phyloP scores from a whole-genome alignment of 495 filamentous ascomycete species.

The Talaromyces ruber region DNA sequence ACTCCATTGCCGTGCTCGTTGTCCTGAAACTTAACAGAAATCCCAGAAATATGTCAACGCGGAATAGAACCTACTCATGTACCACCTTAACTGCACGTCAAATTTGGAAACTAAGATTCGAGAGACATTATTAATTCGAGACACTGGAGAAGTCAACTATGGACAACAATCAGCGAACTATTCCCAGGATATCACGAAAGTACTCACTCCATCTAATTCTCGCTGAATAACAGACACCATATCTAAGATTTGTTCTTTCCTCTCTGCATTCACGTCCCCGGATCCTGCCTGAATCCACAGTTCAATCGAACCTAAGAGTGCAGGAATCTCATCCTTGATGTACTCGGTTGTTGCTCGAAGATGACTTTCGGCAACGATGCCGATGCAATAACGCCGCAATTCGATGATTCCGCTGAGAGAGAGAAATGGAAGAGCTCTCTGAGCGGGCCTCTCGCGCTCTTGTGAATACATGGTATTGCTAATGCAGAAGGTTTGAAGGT shows the following conservation, averaged over 20 bases:
- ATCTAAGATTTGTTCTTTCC: slow-evolving; percentile 7
- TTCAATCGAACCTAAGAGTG: slow-evolving; percentile 13
- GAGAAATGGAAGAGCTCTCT: slow-evolving; percentile 12
- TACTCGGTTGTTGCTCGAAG: slow-evolving; percentile 13
- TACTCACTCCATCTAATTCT: slow-evolving; percentile 9
- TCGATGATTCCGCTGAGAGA: slow-evolving; percentile 20
- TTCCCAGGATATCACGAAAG: neutral
- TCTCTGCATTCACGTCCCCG: slow-evolving; percentile 6
- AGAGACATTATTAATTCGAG: slow-evolving; percentile 1
- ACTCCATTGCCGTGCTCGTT: slow-evolving; percentile 5
- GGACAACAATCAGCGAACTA: neutral
- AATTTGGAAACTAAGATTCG: slow-evolving; percentile 1
- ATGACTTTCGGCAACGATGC: slow-evolving; percentile 19
- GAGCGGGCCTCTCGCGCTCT: slow-evolving; percentile 3
- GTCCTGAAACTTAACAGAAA: slow-evolving; percentile 1
- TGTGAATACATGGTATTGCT: slow-evolving; percentile 22
- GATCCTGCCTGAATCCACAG: slow-evolving; percentile 16
- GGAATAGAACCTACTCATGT: neutral
- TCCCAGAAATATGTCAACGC: slow-evolving; percentile 1
- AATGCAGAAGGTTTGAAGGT: slow-evolving; percentile 21
- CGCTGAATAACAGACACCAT: slow-evolving; percentile 5
- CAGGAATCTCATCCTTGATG: slow-evolving; percentile 14
- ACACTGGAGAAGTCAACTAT: slow-evolving; percentile 5
- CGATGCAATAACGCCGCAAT: slow-evolving; percentile 22
- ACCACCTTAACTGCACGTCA: neutral